Base-by-base conservation (phyloP, 2,329 filamentous ascomycete genomes). In the Coleophoma eucalyptorum region DNA sequence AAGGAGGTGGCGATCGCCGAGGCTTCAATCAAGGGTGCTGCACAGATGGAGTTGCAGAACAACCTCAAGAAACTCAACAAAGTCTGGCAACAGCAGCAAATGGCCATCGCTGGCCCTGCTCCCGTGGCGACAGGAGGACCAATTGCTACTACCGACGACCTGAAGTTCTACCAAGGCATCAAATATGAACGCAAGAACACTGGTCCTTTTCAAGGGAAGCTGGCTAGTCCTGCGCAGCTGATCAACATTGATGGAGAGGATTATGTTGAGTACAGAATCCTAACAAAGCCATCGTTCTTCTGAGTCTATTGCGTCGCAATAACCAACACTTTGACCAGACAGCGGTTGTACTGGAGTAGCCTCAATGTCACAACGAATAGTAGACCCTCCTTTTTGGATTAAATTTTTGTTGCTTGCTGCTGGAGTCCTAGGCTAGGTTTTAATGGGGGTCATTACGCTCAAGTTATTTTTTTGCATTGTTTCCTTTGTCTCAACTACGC, bases 221-320 rank as follows among this genome's bases (percentile, higher is more conserved):
- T 85, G n/a, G 81, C 83, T 31, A 82, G 79, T 43, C 75, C 80
- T 53, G 79, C 81, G 5, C 77, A 76, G 10, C 80, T 86, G 19
- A 76, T 86, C 58, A 83, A 71, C 44, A 86, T 86, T 52, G 81
- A 86, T 52, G 83, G 81, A 19, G 82, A 86, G 62, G 83, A 86
- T 55, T 86, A 82, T 53, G 81, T 86, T 33, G 83, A 86, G 63
- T 86, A 86, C 56, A 76, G 82, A 2, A 80, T 86, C 1, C 73
- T 86, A 21, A 84, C 79, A 1, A 85, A 83, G 66, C 80, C 81
- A 0, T 77, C 73, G 0, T 85, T 85, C 59, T 84, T 48, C 37
- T 48, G 40, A 44, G 16, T 44, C 31, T 18, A 10, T 3, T 15
- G 13, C 18, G 16, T 44, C n/a, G 11, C 35, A 2, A 15, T 38